Conservation (phyloP, 805 yeast species). For the Isabelozyma rhagii region DNA sequence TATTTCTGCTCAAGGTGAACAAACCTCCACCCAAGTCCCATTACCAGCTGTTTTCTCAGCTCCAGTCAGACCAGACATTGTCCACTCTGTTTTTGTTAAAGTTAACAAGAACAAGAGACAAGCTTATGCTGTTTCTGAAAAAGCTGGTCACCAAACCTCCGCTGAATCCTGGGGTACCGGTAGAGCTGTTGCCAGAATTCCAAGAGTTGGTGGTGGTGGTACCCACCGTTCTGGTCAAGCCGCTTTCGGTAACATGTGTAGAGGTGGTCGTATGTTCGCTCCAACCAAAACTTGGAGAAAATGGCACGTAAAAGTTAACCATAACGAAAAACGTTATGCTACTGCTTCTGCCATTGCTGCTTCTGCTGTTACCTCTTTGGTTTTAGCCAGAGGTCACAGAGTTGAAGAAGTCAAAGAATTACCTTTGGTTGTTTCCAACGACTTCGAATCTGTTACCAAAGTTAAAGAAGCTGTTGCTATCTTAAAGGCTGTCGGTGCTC, state of each 20-base stretch:
- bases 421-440: slow-evolving; percentile 95
- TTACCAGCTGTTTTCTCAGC: slow-evolving; percentile 99
- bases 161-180: slow-evolving; percentile 99
- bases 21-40: slow-evolving; percentile 78
- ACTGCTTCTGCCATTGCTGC: slow-evolving; percentile 99
- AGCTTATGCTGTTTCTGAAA: slow-evolving; percentile 98
- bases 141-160: slow-evolving; percentile 99
- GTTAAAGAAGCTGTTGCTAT: slow-evolving; percentile 98
- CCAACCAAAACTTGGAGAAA: slow-evolving; percentile 99
- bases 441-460: slow-evolving; percentile 88
- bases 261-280: slow-evolving; percentile 99
- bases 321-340: slow-evolving; percentile 99
- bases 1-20: slow-evolving; percentile 82
- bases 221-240: slow-evolving; percentile 99
- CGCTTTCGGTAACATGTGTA: slow-evolving; percentile 99
- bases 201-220: slow-evolving; percentile 99
- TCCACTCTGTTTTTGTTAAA: slow-evolving; percentile 97
- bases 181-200: slow-evolving; percentile 99
- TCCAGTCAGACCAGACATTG: slow-evolving; percentile 99
- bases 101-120: slow-evolving; percentile 99
- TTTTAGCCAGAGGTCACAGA: slow-evolving; percentile 99
- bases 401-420: slow-evolving; percentile 97
- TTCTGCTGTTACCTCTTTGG: slow-evolving; percentile 96
- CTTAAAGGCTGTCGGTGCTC: slow-evolving; percentile 98
- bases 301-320: slow-evolving; percentile 99